phyloP scores from a whole-genome alignment of 805 yeast species.

The Starmerella tilneyi region DNA sequence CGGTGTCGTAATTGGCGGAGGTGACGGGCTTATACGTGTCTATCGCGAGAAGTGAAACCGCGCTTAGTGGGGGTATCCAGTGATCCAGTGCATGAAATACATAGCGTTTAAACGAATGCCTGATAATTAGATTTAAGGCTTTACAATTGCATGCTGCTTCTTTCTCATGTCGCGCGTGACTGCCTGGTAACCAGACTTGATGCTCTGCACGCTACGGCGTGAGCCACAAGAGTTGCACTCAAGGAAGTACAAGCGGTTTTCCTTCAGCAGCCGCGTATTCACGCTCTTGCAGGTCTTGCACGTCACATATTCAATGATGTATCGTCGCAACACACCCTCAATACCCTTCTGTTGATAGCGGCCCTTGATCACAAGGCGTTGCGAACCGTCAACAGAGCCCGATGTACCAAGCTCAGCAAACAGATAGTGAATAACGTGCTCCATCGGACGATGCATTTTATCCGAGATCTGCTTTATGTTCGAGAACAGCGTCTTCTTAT shows the following conservation, averaged over 20 bases:
- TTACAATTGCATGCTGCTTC: conserved; percentile 22
- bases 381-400: conserved; percentile 96
- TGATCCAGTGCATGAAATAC: neutral
- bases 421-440: conserved; percentile 89
- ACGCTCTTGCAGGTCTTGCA: conserved; percentile 98
- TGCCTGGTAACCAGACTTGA: conserved; percentile 99
- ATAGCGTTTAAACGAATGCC: neutral
- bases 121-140: neutral
- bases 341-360: conserved; percentile 95
- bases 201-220: conserved; percentile 89
- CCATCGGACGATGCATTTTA: conserved; percentile 91
- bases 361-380: conserved; percentile 94
- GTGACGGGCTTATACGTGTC: conserved; percentile 24
- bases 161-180: conserved; percentile 30
- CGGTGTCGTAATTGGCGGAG: conserved; percentile 22
- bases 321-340: conserved; percentile 92
- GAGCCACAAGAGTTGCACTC: conserved; percentile 98
- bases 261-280: conserved; percentile 92
- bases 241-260: conserved; percentile 93
- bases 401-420: conserved; percentile 99
- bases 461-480: conserved; percentile 91
- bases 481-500: conserved; percentile 89
- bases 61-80: neutral
- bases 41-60: conserved; percentile 11
- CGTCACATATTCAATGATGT: conserved; percentile 92